phyloP scores from a whole-genome alignment of 2,329 filamentous ascomycete species.

The Penicillium rolfsii region DNA sequence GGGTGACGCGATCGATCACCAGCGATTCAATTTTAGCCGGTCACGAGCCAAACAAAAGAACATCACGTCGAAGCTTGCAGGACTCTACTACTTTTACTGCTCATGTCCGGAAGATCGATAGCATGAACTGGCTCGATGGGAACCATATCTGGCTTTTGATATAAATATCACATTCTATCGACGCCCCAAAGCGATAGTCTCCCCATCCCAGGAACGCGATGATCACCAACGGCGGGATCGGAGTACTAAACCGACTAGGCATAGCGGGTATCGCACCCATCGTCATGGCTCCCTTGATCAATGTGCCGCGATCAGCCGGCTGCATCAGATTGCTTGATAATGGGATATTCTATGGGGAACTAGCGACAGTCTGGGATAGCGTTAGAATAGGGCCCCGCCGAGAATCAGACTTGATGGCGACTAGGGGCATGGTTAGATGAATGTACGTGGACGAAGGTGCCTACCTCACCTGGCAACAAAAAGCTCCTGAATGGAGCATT shows the following conservation, averaged over 20 bases:
- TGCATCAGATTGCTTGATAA: not conserved
- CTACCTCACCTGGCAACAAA: slow-evolving; percentile 17
- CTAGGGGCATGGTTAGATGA: not conserved
- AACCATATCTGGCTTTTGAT: not conserved
- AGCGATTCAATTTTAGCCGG: not conserved
- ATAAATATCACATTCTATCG: slow-evolving; percentile 1
- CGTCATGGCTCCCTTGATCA: slow-evolving; percentile 8
- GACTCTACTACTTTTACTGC: not conserved
- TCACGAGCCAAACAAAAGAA: not conserved
- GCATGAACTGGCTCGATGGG: not conserved
- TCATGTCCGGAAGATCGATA: not conserved
- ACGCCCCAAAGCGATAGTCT: slow-evolving; percentile 6
- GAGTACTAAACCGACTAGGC: slow-evolving; percentile 3
- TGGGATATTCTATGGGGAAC: not conserved
- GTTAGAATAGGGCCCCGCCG: not conserved
- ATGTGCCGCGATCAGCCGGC: not conserved
- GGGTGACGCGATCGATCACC: not conserved
- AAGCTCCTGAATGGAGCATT: not conserved
- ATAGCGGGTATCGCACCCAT: not conserved
- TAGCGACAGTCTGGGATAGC: not conserved
- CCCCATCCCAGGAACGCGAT: not conserved
- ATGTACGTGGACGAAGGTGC: not conserved
- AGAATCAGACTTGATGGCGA: not conserved
- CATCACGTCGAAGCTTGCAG: not conserved
- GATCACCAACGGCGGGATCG: slow-evolving; percentile 4